Conservation (phyloP, 208 protist species). For the Trypanosoma vivax region DNA sequence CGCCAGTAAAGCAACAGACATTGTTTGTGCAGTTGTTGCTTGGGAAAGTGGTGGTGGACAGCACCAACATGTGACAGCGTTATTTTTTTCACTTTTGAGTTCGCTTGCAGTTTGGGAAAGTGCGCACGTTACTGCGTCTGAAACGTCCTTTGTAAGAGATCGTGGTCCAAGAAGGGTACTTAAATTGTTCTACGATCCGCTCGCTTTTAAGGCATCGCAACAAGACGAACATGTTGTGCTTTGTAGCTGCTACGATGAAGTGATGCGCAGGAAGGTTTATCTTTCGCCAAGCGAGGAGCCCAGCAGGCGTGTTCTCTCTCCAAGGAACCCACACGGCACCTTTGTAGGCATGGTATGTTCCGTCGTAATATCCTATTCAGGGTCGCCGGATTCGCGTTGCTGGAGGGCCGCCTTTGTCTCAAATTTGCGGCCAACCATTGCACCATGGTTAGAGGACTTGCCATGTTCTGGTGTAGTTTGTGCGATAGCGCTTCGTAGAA, state of each 20-base stretch:
- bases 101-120: slow-evolving; percentile 5
- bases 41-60: slow-evolving; percentile 24
- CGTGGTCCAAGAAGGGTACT: slow-evolving; percentile 28
- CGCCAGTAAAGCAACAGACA: too few relatives aligned
- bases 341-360: slow-evolving; percentile 14
- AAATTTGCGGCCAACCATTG: slow-evolving; percentile 15
- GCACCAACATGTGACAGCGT: slow-evolving; percentile 27
- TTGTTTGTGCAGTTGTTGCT: slow-evolving; percentile 27
- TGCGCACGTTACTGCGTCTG: neutral
- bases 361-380: slow-evolving; percentile 12
- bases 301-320: slow-evolving; percentile 6
- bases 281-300: slow-evolving; percentile 3
- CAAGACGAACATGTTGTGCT: slow-evolving; percentile 23
- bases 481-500: slow-evolving; percentile 43
- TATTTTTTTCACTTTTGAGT: slow-evolving; percentile 30
- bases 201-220: slow-evolving; percentile 20
- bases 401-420: neutral
- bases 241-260: slow-evolving; percentile 26
- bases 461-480: slow-evolving; percentile 31
- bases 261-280: slow-evolving; percentile 2
- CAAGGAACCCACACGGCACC: slow-evolving; percentile 4
- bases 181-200: slow-evolving; percentile 38
- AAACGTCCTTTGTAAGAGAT: slow-evolving; percentile 21
- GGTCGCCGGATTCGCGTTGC: neutral
- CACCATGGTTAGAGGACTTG: slow-evolving; percentile 33